Evolutionary conservation across 257 asterid species (phyloP), one percentile per base, ranked within the genome.

Genomic region (Coffea canephora): DNA sequence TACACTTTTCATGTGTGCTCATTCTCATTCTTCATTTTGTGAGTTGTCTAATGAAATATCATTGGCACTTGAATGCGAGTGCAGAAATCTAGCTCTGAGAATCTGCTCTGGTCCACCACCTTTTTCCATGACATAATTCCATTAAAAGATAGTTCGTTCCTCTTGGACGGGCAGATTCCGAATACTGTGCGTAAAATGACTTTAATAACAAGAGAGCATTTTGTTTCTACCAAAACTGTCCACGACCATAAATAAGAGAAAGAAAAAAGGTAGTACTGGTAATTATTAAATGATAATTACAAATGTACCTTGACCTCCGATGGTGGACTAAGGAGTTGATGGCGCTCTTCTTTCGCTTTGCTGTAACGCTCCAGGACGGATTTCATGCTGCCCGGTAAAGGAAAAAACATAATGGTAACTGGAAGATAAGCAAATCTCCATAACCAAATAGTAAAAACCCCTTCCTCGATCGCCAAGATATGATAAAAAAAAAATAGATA

Each of bases 121-220:
- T 21, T 36, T 77, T 64, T 52, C 49, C 5, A 0, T 62, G 13
- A 25, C 71, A 75, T 68, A 86, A 86, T 86, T 83, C 87, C 87
- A 86, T 86, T 83, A 83, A 83, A 86, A 86, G 68, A 83, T 83
- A 86, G 85, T 86, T 86, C 87, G 85, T 86, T 86, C 72, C 70
- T 83, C 85, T 80, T 78, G 31, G 34, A 54, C 1, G 74, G 59
- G 27, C 46, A 66, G 79, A 77, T 55, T 67, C 31, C 27, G 83
- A 78, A 69, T 68, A 69, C 1, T 11, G 0, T 2, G 62, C 8
- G 13, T 14, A 14, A 61, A 61, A 12, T 8, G 0, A 11, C 13
- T 12, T 27, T 31, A 4, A 65, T 1, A 4, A 12, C 3, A 27
- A 39, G 43, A 39, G 5, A 39, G 43, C 43, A 1, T 39, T 39